A percentile compares a stretch with the other conserved stretches of the same genome.
phyloP scores from a whole-genome alignment of 768 basidiomycete species.

The Cystobasidiopsis lactophilus region DNA sequence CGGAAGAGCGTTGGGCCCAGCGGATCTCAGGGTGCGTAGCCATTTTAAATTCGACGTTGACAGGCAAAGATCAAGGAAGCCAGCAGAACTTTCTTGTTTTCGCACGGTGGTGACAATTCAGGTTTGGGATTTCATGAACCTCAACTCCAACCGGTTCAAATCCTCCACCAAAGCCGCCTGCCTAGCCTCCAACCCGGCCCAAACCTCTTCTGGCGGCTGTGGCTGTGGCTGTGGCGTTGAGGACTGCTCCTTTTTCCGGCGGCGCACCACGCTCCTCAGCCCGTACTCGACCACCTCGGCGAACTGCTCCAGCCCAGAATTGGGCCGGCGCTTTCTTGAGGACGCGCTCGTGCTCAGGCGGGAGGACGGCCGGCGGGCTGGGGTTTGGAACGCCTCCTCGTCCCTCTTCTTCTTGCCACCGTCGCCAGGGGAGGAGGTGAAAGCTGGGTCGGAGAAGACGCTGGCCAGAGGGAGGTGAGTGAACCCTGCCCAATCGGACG shows the following conservation, averaged over 20 bases:
- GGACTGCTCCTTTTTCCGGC: background rate
- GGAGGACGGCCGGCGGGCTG: too few relatives aligned
- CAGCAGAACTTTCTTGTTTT: too few relatives aligned
- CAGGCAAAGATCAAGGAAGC: too few relatives aligned
- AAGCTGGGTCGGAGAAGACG: background rate
- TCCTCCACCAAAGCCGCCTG: background rate
- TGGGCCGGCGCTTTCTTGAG: background rate
- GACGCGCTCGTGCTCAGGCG: background rate
- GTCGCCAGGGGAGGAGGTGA: background rate
- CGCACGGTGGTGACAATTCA: too few relatives aligned
- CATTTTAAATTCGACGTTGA: too few relatives aligned
- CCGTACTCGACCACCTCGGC: background rate
- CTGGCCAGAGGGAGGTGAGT: background rate
- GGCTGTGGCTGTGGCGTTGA: background rate
- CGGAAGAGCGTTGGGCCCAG: background rate
- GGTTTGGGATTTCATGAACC: too few relatives aligned
- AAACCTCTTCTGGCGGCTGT: background rate
- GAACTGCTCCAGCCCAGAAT: background rate
- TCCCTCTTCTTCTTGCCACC: too few relatives aligned
- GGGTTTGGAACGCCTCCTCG: too few relatives aligned
- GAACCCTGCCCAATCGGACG: constrained; percentile 6
- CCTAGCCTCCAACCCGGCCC: background rate
- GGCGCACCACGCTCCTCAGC: background rate
- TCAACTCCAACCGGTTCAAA: background rate
- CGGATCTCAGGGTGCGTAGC: background rate